phyloP scores from a whole-genome alignment of 2,329 filamentous ascomycete genomes.

The Ophiostoma pallidulum region DNA sequence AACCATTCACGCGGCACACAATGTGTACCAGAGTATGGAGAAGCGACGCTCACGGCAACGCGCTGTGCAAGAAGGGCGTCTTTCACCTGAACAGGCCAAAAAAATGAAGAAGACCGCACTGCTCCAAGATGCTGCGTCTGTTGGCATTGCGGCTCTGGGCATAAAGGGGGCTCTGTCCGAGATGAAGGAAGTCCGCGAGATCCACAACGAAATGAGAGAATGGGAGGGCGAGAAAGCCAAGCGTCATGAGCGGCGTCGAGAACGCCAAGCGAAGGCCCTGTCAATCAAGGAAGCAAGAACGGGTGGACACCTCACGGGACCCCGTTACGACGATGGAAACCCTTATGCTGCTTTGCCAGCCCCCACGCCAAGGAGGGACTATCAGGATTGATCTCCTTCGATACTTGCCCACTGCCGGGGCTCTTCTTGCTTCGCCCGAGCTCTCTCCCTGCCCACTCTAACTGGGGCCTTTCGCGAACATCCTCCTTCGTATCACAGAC shows the following conservation, averaged over 20 bases:
- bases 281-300: slow-evolving; percentile 19
- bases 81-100: slow-evolving; percentile 41
- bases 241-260: slow-evolving; percentile 39
- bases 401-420: too few relatives aligned
- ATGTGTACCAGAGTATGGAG: slow-evolving; percentile 49
- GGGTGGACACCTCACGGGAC: slow-evolving; percentile 33
- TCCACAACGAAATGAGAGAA: slow-evolving; percentile 37
- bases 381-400: too few relatives aligned
- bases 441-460: too few relatives aligned
- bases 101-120: slow-evolving; percentile 49
- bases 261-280: slow-evolving; percentile 21
- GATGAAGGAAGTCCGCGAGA: slow-evolving; percentile 45
- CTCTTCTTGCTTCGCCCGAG: background rate
- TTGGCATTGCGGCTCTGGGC: slow-evolving; percentile 48
- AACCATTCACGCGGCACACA: slow-evolving; percentile 51
- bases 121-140: slow-evolving; percentile 48
- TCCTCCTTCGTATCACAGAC: too few relatives aligned
- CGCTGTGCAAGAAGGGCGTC: slow-evolving; percentile 44
- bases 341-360: slow-evolving; percentile 37
- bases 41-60: slow-evolving; percentile 43
- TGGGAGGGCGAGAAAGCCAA: slow-evolving; percentile 40
- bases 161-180: slow-evolving; percentile 48
- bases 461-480: too few relatives aligned
- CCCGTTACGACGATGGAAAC: slow-evolving; percentile 38
- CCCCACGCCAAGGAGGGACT: slow-evolving; percentile 21